Percentiles rank a stretch among this genome's conserved stretches.
Evolutionary conservation across 2,329 filamentous ascomycete genomes (phyloP).

Genomic region (Botrytis squamosa): DNA sequence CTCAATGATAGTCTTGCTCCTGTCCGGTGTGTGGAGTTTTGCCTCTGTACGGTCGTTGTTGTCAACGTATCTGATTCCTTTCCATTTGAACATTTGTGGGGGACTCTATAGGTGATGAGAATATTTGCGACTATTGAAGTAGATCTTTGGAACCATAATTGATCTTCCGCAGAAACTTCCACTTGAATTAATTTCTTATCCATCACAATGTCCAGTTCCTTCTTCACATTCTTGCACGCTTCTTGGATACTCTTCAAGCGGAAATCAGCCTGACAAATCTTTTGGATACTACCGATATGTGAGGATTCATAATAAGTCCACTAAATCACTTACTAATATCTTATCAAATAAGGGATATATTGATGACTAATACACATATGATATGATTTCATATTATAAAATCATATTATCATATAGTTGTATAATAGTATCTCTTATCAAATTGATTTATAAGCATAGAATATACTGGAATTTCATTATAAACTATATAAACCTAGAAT

Average conservation of each 20-base stretch:
- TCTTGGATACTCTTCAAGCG: not conserved
- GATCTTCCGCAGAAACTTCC: not conserved
- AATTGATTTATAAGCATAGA: no score
- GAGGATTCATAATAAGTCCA: no score
- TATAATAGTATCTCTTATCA: no score
- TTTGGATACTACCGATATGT: rapidly evolving
- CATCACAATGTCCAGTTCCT: not conserved
- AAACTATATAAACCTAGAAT: no score
- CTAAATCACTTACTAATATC: no score
- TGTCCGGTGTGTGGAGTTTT: not conserved
- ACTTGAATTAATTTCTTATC: not conserved
- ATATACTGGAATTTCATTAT: no score
- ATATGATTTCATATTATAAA: no score
- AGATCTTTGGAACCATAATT: not conserved
- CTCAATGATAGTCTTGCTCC: not conserved
- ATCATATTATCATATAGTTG: no score
- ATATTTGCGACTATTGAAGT: not conserved
- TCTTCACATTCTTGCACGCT: not conserved
- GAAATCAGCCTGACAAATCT: rapidly evolving
- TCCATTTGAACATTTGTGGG: not conserved
- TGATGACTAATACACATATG: no score
- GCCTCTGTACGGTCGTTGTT: not conserved
- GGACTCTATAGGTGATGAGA: not conserved
- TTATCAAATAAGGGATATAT: no score
- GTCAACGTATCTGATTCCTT: not conserved